These are phyloP conservation scores for Dispira parvispora DNA, from an alignment of 192 early-diverging fungal genomes.

Conservation along the genomic window DNA sequence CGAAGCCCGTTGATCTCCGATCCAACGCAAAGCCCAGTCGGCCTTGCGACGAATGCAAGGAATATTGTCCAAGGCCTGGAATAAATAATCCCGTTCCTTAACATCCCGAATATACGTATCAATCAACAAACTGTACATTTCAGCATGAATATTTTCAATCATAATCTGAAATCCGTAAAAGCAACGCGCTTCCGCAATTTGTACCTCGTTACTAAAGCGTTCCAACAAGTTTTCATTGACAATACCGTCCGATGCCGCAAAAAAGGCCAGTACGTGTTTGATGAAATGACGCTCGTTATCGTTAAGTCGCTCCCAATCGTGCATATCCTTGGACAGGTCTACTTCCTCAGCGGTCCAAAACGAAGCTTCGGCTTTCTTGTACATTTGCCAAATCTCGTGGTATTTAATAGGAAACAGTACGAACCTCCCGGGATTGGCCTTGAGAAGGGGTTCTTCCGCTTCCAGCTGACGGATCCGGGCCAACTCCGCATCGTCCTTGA, in stretches of 20 bases:
- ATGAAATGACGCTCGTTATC: constrained; percentile 84
- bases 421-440: constrained; percentile 63
- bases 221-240: constrained; percentile 91
- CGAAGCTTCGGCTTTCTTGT: constrained; percentile 94
- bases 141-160: constrained; percentile 94
- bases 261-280: constrained; percentile 86
- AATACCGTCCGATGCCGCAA: constrained; percentile 89
- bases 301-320: constrained; percentile 77
- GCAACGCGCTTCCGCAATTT: constrained; percentile 85
- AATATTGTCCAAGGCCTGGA: constrained; percentile 87
- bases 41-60: constrained; percentile 94
- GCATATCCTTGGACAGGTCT: constrained; percentile 79
- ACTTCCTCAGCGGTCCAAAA: constrained; percentile 97
- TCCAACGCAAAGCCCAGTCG: constrained; percentile 93
- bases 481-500: constrained; percentile 4
- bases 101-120: constrained; percentile 91
- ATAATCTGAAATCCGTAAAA: constrained; percentile 98
- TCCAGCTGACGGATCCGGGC: constrained; percentile 13
- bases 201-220: constrained; percentile 79
- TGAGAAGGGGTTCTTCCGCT: constrained; percentile 35
- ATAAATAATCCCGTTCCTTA: constrained; percentile 61
- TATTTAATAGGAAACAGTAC: constrained; percentile 90
- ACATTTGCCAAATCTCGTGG: constrained; percentile 93
- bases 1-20: constrained; percentile 52
- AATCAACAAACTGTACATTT: constrained; percentile 90